Conservation (phyloP, 2,329 filamentous ascomycete genomes). For the Ascochyta koolunga region DNA sequence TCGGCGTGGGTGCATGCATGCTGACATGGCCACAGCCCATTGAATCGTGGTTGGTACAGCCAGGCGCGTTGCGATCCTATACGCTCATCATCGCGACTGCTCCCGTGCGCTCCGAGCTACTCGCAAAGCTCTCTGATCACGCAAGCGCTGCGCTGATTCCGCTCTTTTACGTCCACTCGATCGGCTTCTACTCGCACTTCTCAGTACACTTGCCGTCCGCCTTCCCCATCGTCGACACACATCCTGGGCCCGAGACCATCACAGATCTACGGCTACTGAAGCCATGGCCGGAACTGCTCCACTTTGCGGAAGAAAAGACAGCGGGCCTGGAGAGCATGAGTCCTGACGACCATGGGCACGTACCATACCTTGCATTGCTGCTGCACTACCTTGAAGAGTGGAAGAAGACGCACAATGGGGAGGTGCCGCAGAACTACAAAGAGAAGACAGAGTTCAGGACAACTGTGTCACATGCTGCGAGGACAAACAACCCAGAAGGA, state of each 20-base stretch:
- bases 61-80: conserved; percentile 54
- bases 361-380: conserved; percentile 84
- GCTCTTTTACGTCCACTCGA: conserved; percentile 81
- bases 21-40: conserved; percentile 46
- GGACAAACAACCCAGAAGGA: conserved; percentile 77
- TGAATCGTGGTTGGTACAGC: conserved; percentile 52
- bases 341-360: conserved; percentile 85
- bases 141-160: conserved; percentile 68
- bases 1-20: not conserved
- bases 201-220: conserved; percentile 76
- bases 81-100: conserved; percentile 67
- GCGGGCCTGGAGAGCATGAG: conserved; percentile 71
- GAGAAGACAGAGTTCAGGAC: conserved; percentile 86
- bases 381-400: conserved; percentile 82
- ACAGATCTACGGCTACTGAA: conserved; percentile 82
- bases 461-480: conserved; percentile 69
- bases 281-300: conserved; percentile 82
- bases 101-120: conserved; percentile 60
- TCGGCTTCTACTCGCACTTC: conserved; percentile 91
- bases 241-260: conserved; percentile 84
- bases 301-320: conserved; percentile 71
- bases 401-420: conserved; percentile 73
- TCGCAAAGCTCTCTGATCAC: conserved; percentile 58
- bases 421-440: conserved; percentile 74
- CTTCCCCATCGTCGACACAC: conserved; percentile 93